A percentile compares a stretch with the other conserved stretches of the same genome.
phyloP scores from a whole-genome alignment of 768 basidiomycete genomes.

The Boletus rubroflammeus region DNA sequence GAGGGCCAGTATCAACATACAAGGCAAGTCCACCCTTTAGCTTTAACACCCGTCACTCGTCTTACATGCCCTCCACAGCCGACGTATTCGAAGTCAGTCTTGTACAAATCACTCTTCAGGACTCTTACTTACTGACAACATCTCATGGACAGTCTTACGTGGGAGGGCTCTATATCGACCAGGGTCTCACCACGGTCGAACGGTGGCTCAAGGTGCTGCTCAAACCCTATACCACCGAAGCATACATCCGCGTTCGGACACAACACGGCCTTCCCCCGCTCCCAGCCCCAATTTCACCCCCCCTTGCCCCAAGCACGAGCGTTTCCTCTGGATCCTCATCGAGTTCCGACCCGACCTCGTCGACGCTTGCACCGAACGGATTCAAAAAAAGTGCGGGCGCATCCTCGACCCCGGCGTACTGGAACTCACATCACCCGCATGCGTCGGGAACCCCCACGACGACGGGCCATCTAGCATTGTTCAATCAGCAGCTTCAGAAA shows the following conservation, averaged over 20 bases:
- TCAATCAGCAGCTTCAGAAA: conserved; percentile 75
- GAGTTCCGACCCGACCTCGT: background rate
- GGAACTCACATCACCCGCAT: conserved; percentile 9
- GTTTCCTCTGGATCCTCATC: conserved; percentile 1
- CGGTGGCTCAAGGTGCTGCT: conserved; percentile 63
- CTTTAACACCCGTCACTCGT: background rate
- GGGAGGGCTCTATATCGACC: conserved; percentile 72
- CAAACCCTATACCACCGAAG: conserved; percentile 55
- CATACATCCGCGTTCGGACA: conserved; percentile 59
- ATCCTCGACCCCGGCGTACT: conserved; percentile 11
- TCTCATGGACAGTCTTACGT: conserved; percentile 56
- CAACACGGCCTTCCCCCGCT: conserved; percentile 63
- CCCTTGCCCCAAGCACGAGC: conserved; percentile 14
- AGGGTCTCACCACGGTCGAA: conserved; percentile 54
- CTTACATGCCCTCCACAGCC: conserved; percentile 39
- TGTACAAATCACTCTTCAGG: background rate
- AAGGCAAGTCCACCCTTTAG: conserved; percentile 45
- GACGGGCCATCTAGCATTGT: conserved; percentile 69
- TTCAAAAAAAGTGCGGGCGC: background rate
- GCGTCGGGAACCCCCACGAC: conserved; percentile 28
- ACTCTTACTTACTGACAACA: conserved; percentile 6
- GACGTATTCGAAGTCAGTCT: conserved; percentile 71
- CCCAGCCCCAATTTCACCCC: conserved; percentile 27
- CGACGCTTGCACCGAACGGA: background rate
- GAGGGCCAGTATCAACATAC: conserved; percentile 63